These are phyloP conservation scores for Papiliotrema fonsecae DNA, from an alignment of 1,284 basidiomycete genomes.

Conservation along the genomic window DNA sequence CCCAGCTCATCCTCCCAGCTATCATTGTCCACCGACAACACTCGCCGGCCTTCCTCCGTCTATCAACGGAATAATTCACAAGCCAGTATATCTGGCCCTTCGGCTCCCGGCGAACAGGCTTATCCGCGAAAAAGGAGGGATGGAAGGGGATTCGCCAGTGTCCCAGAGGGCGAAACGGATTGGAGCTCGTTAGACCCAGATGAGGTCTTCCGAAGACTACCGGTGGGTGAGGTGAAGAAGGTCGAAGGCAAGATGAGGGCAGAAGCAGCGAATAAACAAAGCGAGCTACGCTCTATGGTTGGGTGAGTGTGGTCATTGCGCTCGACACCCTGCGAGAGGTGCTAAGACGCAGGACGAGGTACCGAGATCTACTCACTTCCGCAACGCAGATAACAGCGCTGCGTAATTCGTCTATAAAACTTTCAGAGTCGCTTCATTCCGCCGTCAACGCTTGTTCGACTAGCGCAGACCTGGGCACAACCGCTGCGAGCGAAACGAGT, in stretches of 20 bases:
- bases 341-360: slow-evolving; percentile 66
- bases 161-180: slow-evolving; percentile 17
- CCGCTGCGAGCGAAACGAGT: slow-evolving; percentile 12
- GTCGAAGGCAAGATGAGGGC: slow-evolving; percentile 69
- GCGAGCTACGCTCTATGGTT: slow-evolving; percentile 89
- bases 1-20: too few relatives aligned
- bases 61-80: not conserved
- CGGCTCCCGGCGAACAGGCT: slow-evolving; percentile 5
- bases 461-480: slow-evolving; percentile 23
- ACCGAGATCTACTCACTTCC: slow-evolving; percentile 85
- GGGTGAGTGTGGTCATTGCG: slow-evolving; percentile 60
- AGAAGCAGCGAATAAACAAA: slow-evolving; percentile 86
- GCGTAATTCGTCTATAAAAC: slow-evolving; percentile 52
- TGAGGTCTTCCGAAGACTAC: slow-evolving; percentile 68
- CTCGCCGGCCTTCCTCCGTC: not conserved
- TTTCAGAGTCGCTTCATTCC: slow-evolving; percentile 42
- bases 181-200: slow-evolving; percentile 61
- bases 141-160: not conserved
- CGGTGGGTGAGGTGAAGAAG: slow-evolving; percentile 67
- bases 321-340: not conserved
- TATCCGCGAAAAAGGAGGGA: not conserved
- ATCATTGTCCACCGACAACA: not conserved
- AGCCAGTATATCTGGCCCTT: slow-evolving; percentile 9
- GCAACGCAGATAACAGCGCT: slow-evolving; percentile 74
- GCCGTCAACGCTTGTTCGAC: slow-evolving; percentile 35